Evolutionary conservation across 2,329 filamentous ascomycete species (phyloP).

Genomic region (Diaporthe batatas): DNA sequence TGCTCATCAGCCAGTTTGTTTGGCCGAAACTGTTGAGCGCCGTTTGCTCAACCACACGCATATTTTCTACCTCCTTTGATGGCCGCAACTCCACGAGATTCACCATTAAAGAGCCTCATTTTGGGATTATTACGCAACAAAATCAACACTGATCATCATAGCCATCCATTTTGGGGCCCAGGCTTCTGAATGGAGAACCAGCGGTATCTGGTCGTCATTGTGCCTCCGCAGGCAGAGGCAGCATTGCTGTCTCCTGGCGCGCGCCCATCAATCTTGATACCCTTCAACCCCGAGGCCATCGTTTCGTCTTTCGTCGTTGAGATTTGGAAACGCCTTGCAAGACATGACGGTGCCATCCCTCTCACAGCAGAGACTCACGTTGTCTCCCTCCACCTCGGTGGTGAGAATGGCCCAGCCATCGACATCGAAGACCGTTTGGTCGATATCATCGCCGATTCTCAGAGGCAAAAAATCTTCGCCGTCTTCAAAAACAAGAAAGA

Average conservation of each 20-base stretch:
- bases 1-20: background rate
- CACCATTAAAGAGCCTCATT: no score
- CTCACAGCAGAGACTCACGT: conserved; percentile 14
- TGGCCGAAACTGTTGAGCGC: background rate
- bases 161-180: background rate
- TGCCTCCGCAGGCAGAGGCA: conserved; percentile 13
- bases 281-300: conserved; percentile 18
- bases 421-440: conserved; percentile 7
- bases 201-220: conserved; percentile 25
- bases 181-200: conserved; percentile 11
- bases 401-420: background rate
- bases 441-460: conserved; percentile 6
- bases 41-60: background rate
- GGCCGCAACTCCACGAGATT: background rate
- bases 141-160: background rate
- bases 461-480: conserved; percentile 7
- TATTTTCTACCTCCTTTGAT: background rate
- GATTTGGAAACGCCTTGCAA: conserved; percentile 22
- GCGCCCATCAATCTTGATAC: conserved; percentile 2
- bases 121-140: background rate
- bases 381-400: conserved; percentile 6
- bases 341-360: background rate
- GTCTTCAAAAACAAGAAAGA: background rate
- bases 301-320: background rate
- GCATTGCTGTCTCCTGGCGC: background rate